Evolutionary conservation across 768 basidiomycete genomes (phyloP).

Genomic region (Neoboletus magnificus): DNA sequence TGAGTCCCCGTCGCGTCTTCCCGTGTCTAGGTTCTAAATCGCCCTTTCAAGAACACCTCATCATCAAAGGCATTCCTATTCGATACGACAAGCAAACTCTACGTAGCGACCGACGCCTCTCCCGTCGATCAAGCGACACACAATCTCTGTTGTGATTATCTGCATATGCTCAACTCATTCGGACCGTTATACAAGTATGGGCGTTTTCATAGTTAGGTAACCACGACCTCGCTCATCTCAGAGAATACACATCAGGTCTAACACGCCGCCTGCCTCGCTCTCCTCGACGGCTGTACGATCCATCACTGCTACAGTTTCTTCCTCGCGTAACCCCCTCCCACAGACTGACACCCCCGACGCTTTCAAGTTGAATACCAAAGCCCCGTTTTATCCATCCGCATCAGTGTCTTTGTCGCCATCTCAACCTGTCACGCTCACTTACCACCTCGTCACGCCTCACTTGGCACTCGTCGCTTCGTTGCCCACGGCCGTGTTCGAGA

Average conservation of each 20-base stretch:
- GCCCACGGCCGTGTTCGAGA: constrained; percentile 69
- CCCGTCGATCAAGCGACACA: constrained; percentile 88
- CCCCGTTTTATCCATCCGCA: constrained; percentile 66
- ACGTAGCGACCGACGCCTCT: constrained; percentile 91
- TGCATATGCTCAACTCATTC: constrained; percentile 84
- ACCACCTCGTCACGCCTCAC: constrained; percentile 74
- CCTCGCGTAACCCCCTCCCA: not conserved
- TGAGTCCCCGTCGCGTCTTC: constrained; percentile 30
- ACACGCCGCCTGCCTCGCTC: constrained; percentile 2
- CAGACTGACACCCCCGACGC: constrained; percentile 3
- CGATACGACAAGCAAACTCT: constrained; percentile 78
- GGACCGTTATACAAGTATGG: constrained; percentile 79
- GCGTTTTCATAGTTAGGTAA: not conserved
- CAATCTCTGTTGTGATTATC: constrained; percentile 87
- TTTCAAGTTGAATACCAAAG: constrained; percentile 30
- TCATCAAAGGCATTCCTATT: constrained; percentile 94
- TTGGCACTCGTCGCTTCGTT: constrained; percentile 70
- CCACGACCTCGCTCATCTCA: constrained; percentile 2
- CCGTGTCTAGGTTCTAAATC: not conserved
- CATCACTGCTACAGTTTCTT: not conserved
- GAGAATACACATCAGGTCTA: constrained; percentile 17
- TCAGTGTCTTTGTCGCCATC: constrained; percentile 60
- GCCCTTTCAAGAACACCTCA: constrained; percentile 67
- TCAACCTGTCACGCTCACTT: constrained; percentile 70
- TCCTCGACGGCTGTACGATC: constrained; percentile 13